A percentile compares a stretch with the other conserved stretches of the same genome.
phyloP scores from a whole-genome alignment of 1,284 basidiomycete genomes.

The Apiotrichum sp. region DNA sequence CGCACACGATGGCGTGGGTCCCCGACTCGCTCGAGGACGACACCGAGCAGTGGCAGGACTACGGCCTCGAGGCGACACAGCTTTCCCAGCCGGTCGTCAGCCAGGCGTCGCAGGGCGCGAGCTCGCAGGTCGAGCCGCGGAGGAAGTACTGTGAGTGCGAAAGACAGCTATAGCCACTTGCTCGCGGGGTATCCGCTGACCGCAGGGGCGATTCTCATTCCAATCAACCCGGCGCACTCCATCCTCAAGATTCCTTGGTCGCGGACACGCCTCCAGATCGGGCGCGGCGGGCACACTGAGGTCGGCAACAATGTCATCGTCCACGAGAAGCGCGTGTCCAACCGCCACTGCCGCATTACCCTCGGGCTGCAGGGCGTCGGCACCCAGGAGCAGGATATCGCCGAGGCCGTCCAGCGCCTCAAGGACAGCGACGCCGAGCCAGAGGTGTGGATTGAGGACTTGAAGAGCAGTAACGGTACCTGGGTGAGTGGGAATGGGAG shows the following conservation, averaged over 20 bases:
- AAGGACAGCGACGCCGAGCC: slow-evolving; percentile 47
- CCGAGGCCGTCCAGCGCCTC: slow-evolving; percentile 21
- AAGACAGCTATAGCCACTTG: background rate
- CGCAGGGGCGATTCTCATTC: slow-evolving; percentile 46
- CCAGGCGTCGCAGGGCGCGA: slow-evolving; percentile 18
- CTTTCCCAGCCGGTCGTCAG: slow-evolving; percentile 36
- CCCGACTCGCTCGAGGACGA: slow-evolving; percentile 22
- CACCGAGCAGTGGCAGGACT: slow-evolving; percentile 19
- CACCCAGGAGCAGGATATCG: slow-evolving; percentile 3
- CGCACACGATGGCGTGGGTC: slow-evolving; percentile 17
- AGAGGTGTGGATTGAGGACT: slow-evolving; percentile 61
- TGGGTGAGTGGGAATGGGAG: slow-evolving; percentile 55
- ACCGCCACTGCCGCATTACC: slow-evolving; percentile 40
- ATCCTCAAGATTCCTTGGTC: slow-evolving; percentile 46
- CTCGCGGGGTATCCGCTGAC: background rate
- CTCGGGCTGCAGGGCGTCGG: slow-evolving; percentile 29
- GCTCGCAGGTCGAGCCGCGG: slow-evolving; percentile 39
- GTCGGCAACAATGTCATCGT: slow-evolving; percentile 39
- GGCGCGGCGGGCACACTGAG: slow-evolving; percentile 28
- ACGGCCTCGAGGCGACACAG: slow-evolving; percentile 39
- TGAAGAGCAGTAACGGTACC: slow-evolving; percentile 72
- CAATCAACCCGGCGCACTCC: slow-evolving; percentile 33
- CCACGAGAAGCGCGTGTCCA: slow-evolving; percentile 40
- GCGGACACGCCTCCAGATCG: slow-evolving; percentile 34
- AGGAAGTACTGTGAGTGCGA: slow-evolving; percentile 42